Evolutionary conservation across 345 rosid species (phyloP).

Genomic region (Lepidium africanum): DNA sequence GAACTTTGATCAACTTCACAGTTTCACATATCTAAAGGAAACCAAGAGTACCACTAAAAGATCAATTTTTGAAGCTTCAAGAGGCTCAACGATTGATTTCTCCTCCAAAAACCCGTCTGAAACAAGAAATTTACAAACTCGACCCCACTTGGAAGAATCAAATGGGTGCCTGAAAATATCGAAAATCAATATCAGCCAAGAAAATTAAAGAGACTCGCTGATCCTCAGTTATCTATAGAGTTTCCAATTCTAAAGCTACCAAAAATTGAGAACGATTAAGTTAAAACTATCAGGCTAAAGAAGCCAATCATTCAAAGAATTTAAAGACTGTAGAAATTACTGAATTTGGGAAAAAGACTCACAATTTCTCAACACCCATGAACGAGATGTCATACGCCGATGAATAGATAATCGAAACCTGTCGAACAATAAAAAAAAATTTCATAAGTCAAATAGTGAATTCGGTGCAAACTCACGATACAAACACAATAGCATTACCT

Average conservation of each 20-base stretch:
- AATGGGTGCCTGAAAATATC: conserved; percentile 69
- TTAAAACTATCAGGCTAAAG: background rate
- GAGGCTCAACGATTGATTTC: conserved; percentile 58
- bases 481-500: conserved; percentile 26
- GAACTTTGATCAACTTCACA: background rate
- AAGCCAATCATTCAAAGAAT: background rate
- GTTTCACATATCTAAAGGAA: background rate
- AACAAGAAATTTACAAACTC: conserved; percentile 57
- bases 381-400: conserved; percentile 62
- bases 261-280: background rate
- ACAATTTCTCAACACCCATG: conserved; percentile 90
- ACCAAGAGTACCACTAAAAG: conserved; percentile 67
- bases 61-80: conserved; percentile 72
- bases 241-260: background rate
- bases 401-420: conserved; percentile 83
- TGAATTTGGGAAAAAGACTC: conserved; percentile 16
- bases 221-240: background rate
- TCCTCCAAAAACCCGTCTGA: conserved; percentile 50
- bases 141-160: conserved; percentile 93
- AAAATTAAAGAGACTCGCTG: background rate
- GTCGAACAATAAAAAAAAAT: background rate
- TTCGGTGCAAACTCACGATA: background rate
- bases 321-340: background rate
- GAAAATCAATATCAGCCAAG: background rate
- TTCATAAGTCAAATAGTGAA: background rate